phyloP scores from a whole-genome alignment of 2,329 filamentous ascomycete genomes.

The Venturia nashicola region DNA sequence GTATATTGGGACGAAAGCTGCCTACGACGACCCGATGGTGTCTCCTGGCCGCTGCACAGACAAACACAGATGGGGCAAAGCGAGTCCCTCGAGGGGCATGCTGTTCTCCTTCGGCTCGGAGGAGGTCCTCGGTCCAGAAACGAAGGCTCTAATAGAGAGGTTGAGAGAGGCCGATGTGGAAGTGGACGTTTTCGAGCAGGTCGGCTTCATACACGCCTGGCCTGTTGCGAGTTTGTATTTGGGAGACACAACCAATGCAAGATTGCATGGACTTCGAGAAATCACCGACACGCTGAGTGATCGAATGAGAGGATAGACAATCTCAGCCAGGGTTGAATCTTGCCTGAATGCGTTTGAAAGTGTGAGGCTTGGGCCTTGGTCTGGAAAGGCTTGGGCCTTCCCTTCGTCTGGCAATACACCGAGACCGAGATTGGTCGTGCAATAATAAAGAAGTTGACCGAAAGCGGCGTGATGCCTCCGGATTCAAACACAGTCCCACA shows the following conservation, averaged over 20 bases:
- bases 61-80: slow-evolving; percentile 50
- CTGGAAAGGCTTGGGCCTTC: too few species aligned
- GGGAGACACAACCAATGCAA: slow-evolving; percentile 32
- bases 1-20: slow-evolving; percentile 46
- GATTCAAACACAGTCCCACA: neutral
- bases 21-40: slow-evolving; percentile 42
- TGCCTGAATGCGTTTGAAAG: neutral
- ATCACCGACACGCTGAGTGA: slow-evolving; percentile 16
- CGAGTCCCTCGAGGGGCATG: slow-evolving; percentile 40
- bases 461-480: neutral
- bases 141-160: slow-evolving; percentile 45
- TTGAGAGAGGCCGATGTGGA: slow-evolving; percentile 42
- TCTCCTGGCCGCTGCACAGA: slow-evolving; percentile 64
- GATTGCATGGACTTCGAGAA: slow-evolving; percentile 34
- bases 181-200: slow-evolving; percentile 47
- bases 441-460: neutral
- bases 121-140: slow-evolving; percentile 65
- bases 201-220: slow-evolving; percentile 68
- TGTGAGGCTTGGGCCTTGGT: neutral
- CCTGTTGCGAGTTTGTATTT: slow-evolving; percentile 56
- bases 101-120: slow-evolving; percentile 49
- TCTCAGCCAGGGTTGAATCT: neutral
- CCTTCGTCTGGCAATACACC: too few species aligned
- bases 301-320: neutral
- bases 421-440: neutral